Percentiles rank a stretch among this genome's conserved stretches.
phyloP scores from a whole-genome alignment of 768 basidiomycete genomes.

The Xerocomellus intermedius region DNA sequence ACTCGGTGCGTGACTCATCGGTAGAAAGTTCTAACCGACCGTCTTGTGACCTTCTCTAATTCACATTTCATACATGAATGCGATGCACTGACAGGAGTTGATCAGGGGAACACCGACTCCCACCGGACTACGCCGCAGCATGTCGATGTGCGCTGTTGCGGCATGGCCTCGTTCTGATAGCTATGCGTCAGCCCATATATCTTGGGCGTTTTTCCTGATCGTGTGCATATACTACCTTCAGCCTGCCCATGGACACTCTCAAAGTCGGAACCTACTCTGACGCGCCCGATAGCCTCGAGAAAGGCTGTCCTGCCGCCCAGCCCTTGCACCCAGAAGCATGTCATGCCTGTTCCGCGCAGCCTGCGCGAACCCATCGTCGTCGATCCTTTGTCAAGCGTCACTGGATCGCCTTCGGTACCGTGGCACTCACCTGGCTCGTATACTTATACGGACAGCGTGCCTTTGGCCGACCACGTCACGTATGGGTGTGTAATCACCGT shows the following conservation, averaged over 20 bases:
- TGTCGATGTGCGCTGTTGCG: neutral
- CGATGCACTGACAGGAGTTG: too few species aligned
- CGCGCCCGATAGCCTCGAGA: constrained; percentile 13
- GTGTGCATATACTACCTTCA: neutral
- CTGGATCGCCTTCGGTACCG: constrained; percentile 3
- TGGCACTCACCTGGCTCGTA: constrained; percentile 13
- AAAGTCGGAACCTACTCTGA: constrained; percentile 9
- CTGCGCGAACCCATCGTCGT: neutral
- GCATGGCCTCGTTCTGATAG: neutral
- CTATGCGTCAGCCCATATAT: neutral
- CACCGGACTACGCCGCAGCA: neutral
- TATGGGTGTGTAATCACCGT: constrained; percentile 7
- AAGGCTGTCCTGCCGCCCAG: constrained; percentile 10
- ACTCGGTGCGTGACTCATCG: too few species aligned
- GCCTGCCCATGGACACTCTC: constrained; percentile 13
- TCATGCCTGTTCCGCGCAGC: neutral
- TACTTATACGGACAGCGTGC: constrained; percentile 5
- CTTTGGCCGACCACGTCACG: neutral
- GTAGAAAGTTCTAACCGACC: too few species aligned
- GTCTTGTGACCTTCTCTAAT: too few species aligned
- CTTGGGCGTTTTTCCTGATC: neutral
- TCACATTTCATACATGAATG: too few species aligned
- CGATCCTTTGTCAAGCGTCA: constrained; percentile 11
- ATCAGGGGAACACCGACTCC: too few species aligned
- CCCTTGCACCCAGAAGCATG: neutral